These are phyloP conservation scores for Colletotrichum aenigma DNA, from an alignment of 2,329 filamentous ascomycete species.

Conservation along the genomic window DNA sequence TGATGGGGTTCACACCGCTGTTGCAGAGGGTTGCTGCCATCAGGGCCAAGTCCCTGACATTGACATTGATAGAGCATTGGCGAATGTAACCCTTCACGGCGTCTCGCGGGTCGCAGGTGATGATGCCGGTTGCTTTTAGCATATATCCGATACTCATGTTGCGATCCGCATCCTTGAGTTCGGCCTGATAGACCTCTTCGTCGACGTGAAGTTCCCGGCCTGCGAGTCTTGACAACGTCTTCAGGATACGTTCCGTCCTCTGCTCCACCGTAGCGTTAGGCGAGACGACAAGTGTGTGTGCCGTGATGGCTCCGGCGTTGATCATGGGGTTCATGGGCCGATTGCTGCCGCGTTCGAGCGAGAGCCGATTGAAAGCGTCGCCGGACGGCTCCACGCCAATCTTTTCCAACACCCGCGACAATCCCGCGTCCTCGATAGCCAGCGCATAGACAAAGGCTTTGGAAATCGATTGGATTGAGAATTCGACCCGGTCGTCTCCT, in stretches of 20 bases:
- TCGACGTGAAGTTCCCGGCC: constrained; percentile 38
- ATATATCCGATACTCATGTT: constrained; percentile 43
- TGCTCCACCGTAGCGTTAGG: constrained; percentile 36
- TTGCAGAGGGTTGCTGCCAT: constrained; percentile 44
- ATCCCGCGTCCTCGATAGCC: constrained; percentile 40
- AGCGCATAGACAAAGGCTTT: constrained; percentile 45
- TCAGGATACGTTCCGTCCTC: constrained; percentile 38
- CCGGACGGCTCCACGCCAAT: constrained; percentile 45
- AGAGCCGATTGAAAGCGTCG: constrained; percentile 40
- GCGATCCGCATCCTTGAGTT: constrained; percentile 35
- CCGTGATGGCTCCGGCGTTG: constrained; percentile 37
- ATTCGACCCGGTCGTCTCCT: constrained; percentile 41
- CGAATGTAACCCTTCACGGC: constrained; percentile 42
- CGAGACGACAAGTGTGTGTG: constrained; percentile 33
- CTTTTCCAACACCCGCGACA: constrained; percentile 37
- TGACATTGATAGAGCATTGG: constrained; percentile 44
- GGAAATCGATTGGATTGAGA: constrained; percentile 46
- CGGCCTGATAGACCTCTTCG: constrained; percentile 42
- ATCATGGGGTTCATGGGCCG: constrained; percentile 41
- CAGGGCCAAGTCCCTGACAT: constrained; percentile 41
- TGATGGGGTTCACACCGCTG: constrained; percentile 37
- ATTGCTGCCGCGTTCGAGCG: constrained; percentile 31
- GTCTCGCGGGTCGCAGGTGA: constrained; percentile 35
- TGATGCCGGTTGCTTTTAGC: constrained; percentile 44
- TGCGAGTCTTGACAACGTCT: constrained; percentile 36